Percentiles rank a stretch among this genome's conserved stretches.
These are phyloP conservation scores for Alternaria triticimaculans DNA, from an alignment of 2,329 filamentous ascomycete genomes.

Conservation along the genomic window DNA sequence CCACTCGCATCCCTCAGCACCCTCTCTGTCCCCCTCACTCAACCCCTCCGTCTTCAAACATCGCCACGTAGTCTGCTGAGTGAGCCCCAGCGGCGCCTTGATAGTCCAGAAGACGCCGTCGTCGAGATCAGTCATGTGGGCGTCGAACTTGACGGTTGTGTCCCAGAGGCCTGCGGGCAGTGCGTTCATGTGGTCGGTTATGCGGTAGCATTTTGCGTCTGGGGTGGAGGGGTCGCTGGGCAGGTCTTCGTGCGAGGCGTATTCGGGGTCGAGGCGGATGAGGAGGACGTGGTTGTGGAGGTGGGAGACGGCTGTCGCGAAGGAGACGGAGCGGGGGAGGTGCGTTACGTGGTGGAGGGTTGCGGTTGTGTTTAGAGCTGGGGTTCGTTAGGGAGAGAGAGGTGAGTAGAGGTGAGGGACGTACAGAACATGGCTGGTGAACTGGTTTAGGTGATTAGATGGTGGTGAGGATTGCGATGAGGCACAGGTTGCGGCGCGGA, in stretches of 20 bases:
- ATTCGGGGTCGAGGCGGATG: slow-evolving; percentile 47
- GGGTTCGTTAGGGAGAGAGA: background rate
- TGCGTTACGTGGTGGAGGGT: slow-evolving; percentile 44
- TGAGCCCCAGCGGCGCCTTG: slow-evolving; percentile 44
- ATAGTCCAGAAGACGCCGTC: slow-evolving; percentile 46
- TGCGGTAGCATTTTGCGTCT: slow-evolving; percentile 44
- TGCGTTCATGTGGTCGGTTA: slow-evolving; percentile 48
- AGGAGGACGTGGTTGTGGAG: slow-evolving; percentile 48
- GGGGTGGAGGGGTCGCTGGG: slow-evolving; percentile 25
- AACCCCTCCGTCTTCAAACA: slow-evolving; percentile 29
- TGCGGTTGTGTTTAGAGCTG: slow-evolving; percentile 43
- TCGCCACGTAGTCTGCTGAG: slow-evolving; percentile 43
- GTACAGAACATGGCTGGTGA: slow-evolving; percentile 39
- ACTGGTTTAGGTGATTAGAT: background rate
- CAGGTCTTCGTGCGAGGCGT: slow-evolving; percentile 39
- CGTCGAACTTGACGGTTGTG: slow-evolving; percentile 44
- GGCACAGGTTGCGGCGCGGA: background rate
- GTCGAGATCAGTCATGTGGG: slow-evolving; percentile 41
- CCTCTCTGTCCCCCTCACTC: slow-evolving; percentile 15
- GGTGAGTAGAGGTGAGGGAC: background rate
- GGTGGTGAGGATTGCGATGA: no score
- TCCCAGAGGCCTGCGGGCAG: slow-evolving; percentile 47
- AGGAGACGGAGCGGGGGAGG: slow-evolving; percentile 34
- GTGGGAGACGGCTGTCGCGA: slow-evolving; percentile 24
- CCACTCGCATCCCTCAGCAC: slow-evolving; percentile 33